Conservation (phyloP, 345 rosid genomes). For the Salix koriyanagi region DNA sequence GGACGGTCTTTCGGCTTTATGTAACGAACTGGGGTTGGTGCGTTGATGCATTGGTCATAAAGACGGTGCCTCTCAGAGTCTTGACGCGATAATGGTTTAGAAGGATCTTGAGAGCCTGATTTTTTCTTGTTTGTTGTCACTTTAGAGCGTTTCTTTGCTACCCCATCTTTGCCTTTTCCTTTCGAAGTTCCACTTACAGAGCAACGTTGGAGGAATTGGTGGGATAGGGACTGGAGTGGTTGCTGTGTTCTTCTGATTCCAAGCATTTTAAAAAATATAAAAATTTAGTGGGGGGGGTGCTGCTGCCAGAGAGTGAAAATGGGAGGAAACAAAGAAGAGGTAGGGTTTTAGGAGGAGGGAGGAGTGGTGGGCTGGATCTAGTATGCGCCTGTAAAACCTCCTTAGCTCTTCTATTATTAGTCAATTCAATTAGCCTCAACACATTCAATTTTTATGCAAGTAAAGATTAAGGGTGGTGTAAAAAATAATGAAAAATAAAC, state of each 20-base stretch:
- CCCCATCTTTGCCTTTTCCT: conserved; percentile 52
- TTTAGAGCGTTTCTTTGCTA: conserved; percentile 46
- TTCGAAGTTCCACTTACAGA: conserved; percentile 62
- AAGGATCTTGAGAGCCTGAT: conserved; percentile 5
- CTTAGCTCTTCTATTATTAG: background rate
- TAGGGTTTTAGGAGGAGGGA: too few relatives aligned
- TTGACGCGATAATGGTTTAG: conserved; percentile 1
- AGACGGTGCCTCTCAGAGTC: conserved; percentile 39
- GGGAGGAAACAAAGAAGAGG: too few relatives aligned
- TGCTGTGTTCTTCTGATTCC: background rate
- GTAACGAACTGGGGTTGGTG: conserved; percentile 73
- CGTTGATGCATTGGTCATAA: conserved; percentile 66
- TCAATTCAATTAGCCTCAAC: too few relatives aligned
- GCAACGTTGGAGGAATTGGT: conserved; percentile 44
- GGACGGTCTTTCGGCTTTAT: conserved; percentile 51
- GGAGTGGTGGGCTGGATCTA: too few relatives aligned
- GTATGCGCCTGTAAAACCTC: too few relatives aligned
- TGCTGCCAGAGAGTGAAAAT: too few relatives aligned
- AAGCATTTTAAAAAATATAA: background rate
- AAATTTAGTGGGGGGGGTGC: too few relatives aligned
- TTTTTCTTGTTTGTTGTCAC: conserved; percentile 47
- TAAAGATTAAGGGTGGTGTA: too few relatives aligned
- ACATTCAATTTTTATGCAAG: too few relatives aligned
- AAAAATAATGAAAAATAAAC: too few relatives aligned
- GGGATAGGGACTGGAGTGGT: conserved; percentile 2